Conservation (phyloP, 78 protist genomes). For the Monocercomonoides exilis region DNA sequence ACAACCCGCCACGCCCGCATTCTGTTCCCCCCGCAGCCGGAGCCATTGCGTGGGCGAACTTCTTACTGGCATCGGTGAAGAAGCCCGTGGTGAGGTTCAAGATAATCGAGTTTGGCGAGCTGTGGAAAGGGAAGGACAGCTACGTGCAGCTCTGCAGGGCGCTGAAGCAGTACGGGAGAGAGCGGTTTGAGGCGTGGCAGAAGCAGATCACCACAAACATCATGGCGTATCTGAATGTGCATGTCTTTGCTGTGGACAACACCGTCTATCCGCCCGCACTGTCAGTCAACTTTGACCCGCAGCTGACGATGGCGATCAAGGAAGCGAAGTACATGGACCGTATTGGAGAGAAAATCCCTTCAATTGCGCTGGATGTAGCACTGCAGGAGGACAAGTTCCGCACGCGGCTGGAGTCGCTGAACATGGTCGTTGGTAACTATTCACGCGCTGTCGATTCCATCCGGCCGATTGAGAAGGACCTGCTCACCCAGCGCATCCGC, state of each 20-base stretch:
- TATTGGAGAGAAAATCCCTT: slow-evolving; percentile 56
- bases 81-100: slow-evolving; percentile 50
- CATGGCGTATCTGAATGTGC: neutral
- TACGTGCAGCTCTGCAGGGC: neutral
- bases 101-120: neutral
- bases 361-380: slow-evolving; percentile 60
- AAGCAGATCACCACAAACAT: neutral
- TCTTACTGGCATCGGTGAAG: slow-evolving; percentile 54
- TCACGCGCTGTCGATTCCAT: slow-evolving; percentile 18
- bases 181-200: slow-evolving; percentile 45
- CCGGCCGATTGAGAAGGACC: slow-evolving; percentile 22
- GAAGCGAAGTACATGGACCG: slow-evolving; percentile 72
- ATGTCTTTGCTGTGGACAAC: neutral
- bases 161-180: slow-evolving; percentile 43
- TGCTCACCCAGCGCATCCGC: slow-evolving; percentile 22
- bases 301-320: slow-evolving; percentile 41
- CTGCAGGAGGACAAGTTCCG: slow-evolving; percentile 73
- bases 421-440: slow-evolving; percentile 34
- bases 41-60: slow-evolving; percentile 59
- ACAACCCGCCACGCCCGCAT: slow-evolving; percentile 59
- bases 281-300: slow-evolving; percentile 52
- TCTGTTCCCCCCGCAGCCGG: slow-evolving; percentile 77
- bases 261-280: neutral
- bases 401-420: slow-evolving; percentile 33
- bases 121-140: neutral